A percentile compares a stretch with the other conserved stretches of the same genome.
Conservation (phyloP, 2,329 filamentous ascomycete species). For the Pseudopyricularia cyperi region DNA sequence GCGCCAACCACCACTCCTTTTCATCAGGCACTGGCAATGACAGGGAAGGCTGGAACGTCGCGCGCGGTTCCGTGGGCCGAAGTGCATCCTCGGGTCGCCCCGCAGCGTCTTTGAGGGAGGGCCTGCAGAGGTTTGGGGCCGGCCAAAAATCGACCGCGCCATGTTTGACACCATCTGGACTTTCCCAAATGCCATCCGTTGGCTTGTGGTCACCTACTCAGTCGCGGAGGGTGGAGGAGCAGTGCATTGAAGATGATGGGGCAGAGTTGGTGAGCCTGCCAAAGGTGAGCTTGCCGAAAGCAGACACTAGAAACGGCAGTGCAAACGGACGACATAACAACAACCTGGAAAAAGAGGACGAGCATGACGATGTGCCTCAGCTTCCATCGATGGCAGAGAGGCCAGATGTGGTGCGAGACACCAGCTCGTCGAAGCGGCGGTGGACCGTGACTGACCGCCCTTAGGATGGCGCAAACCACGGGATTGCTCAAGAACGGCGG, state of each 20-base stretch:
- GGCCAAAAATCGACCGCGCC: constrained; percentile 4
- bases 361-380: not conserved
- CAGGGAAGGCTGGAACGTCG: constrained; percentile 8
- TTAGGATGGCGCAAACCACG: constrained; percentile 3
- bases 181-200: constrained; percentile 26
- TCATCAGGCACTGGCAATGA: constrained; percentile 15
- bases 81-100: constrained; percentile 22
- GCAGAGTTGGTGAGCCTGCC: constrained; percentile 36
- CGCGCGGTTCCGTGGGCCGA: constrained; percentile 24
- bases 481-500: not conserved
- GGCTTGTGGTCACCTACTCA: constrained; percentile 33
- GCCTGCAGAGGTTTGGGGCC: constrained; percentile 3
- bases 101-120: constrained; percentile 4
- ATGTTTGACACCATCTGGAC: constrained; percentile 8
- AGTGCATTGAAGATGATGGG: constrained; percentile 27
- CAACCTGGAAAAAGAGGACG: not conserved
- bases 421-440: constrained; percentile 33
- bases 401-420: constrained; percentile 21
- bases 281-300: constrained; percentile 24
- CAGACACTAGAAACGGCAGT: not conserved
- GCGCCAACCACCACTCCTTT: constrained; percentile 28
- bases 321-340: not conserved
- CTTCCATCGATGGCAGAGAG: not conserved
- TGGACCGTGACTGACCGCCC: constrained; percentile 41
- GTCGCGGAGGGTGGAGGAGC: constrained; percentile 11